Evolutionary conservation across 1,139 yeast genomes (phyloP), one percentile per base, ranked within the genome.

Genomic region (Zygoascus sp.): DNA sequence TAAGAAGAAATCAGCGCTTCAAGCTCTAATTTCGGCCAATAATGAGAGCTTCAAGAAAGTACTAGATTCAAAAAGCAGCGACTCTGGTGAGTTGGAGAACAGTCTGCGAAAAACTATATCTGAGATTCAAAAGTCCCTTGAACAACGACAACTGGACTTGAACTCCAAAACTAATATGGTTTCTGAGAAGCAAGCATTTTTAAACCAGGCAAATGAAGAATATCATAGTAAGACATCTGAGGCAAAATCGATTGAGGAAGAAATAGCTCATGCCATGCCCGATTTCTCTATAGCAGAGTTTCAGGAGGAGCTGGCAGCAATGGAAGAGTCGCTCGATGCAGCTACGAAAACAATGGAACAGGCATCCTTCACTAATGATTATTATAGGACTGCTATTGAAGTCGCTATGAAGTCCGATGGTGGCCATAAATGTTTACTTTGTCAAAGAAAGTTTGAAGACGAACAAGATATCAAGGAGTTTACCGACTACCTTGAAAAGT

Each of bases 291-390:
- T 42, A 8, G 19, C 45, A 15, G 38, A 41, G n/a, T 53, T 47
- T 41, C 49, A 52, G 16, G 40, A 44, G 10, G 46, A 53, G 8
- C 56, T 83, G 3, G 62, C 63, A n/a, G 82, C 78, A 19, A 69
- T 81, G 21, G 89, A 84, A 57, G 74, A 72, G 13, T 83, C 82
- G 44, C 78, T 77, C 54, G 73, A 75, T 45, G 74, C 73, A 21
- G 79, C 85, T 0, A 65, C 79, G 32, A 83, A 81, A 53, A 80
- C 82, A 47, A 63, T 77, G 23, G 83, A 83, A 56, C 77, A 84
- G 52, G 76, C 76, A 27, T 81, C 80, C 47, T 83, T 85, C 1
- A 80, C 89, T 1, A 70, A 77, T 37, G 78, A 76, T 44, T 84
- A 81, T 61, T 83, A 84, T 55, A 63, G 73, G 25, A 79, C 74